phyloP scores from a whole-genome alignment of 2,329 filamentous ascomycete species.

The Aschersonia sp. region DNA sequence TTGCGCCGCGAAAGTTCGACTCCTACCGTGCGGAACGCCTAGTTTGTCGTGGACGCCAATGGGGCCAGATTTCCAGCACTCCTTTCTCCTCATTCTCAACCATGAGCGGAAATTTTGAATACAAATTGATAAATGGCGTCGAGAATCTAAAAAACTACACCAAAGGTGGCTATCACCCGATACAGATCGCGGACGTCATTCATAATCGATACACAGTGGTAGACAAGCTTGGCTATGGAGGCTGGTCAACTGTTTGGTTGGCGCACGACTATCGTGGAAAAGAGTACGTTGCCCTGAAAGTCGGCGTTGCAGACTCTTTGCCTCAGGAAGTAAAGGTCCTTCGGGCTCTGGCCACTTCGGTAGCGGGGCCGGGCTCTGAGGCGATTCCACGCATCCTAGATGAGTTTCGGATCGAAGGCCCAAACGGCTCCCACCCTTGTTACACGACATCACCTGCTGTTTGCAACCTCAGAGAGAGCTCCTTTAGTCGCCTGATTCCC shows the following conservation, averaged over 20 bases:
- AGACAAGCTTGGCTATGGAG: constrained; percentile 5
- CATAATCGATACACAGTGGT: constrained; percentile 5
- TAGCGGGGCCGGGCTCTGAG: neutral
- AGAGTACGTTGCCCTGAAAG: constrained; percentile 3
- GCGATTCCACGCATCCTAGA: constrained; percentile 9
- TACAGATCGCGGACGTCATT: neutral
- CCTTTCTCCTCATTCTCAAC: neutral
- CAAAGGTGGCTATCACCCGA: neutral
- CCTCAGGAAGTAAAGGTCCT: neutral
- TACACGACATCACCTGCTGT: constrained; percentile 10
- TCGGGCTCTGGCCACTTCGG: neutral
- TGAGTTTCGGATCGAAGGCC: constrained; percentile 11
- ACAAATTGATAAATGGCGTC: neutral
- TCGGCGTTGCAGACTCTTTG: constrained; percentile 3
- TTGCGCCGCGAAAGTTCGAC: neutral
- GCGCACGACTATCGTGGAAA: constrained; percentile 1
- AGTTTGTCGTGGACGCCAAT: neutral
- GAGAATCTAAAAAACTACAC: neutral
- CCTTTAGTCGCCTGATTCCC: constrained; percentile 9
- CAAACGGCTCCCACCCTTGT: constrained; percentile 15
- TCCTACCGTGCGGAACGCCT: neutral
- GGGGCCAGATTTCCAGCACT: neutral
- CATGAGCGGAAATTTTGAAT: neutral
- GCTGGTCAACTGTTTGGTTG: constrained; percentile 6
- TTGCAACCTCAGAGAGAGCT: constrained; percentile 10